Evolutionary conservation across 1,284 basidiomycete species (phyloP).

Genomic region (Fomitopsis palustris): DNA sequence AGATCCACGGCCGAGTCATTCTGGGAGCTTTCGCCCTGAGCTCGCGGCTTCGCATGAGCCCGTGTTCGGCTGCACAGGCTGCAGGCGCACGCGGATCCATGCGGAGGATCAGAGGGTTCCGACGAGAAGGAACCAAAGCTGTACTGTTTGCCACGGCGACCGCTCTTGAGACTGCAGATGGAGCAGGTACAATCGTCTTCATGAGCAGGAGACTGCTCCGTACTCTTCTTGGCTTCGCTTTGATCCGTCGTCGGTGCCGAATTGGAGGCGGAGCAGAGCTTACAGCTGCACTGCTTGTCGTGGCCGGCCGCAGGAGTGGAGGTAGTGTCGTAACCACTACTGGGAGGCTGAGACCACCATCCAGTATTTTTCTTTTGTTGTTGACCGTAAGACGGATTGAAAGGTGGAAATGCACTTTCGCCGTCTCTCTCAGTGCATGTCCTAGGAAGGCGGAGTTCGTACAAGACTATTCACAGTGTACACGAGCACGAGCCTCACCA

Average conservation of each 20-base stretch:
- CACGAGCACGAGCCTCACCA: background rate
- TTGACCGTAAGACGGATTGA: background rate
- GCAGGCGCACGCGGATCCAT: background rate
- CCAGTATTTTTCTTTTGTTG: background rate
- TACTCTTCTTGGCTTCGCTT: background rate
- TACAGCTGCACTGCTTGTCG: background rate
- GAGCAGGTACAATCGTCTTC: background rate
- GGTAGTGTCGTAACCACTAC: background rate
- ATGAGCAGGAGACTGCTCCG: background rate
- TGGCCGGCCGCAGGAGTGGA: background rate
- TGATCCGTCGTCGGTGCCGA: background rate
- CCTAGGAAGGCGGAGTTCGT: background rate
- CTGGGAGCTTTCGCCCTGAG: background rate
- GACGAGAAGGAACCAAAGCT: background rate
- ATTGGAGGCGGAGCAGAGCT: background rate
- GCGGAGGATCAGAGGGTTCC: background rate
- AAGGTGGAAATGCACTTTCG: background rate
- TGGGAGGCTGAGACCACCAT: background rate
- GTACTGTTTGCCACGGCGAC: background rate
- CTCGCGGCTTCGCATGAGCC: background rate
- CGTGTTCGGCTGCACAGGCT: background rate
- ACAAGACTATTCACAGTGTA: too few relatives aligned
- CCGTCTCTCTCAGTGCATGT: background rate
- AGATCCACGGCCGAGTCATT: background rate
- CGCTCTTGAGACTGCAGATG: background rate